phyloP scores from a whole-genome alignment of 2,329 filamentous ascomycete species.

The Claviceps fusiformis region DNA sequence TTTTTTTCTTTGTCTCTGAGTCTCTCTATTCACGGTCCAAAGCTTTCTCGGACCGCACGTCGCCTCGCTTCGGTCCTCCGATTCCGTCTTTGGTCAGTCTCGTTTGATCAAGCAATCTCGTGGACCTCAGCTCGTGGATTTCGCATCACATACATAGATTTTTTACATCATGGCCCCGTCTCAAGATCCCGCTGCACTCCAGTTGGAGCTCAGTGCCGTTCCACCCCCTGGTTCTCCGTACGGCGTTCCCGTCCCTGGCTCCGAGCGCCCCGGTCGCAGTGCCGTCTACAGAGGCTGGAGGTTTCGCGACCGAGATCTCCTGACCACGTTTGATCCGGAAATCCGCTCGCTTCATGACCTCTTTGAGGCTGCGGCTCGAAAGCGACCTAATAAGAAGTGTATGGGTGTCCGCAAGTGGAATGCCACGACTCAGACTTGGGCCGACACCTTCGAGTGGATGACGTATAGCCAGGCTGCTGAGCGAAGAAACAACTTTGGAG shows the following conservation, averaged over 20 bases:
- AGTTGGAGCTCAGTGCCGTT: slow-evolving; percentile 41
- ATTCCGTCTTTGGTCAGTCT: background rate
- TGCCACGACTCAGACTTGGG: slow-evolving; percentile 55
- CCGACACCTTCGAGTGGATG: slow-evolving; percentile 67
- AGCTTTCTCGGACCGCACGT: background rate
- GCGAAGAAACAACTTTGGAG: slow-evolving; percentile 72
- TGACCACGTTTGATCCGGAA: slow-evolving; percentile 59
- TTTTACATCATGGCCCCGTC: slow-evolving; percentile 17
- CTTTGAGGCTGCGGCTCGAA: slow-evolving; percentile 56
- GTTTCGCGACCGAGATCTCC: slow-evolving; percentile 54
- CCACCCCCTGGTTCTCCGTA: slow-evolving; percentile 68
- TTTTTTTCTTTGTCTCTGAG: too few species aligned
- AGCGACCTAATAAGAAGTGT: slow-evolving; percentile 54
- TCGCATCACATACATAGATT: background rate
- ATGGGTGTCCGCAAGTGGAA: slow-evolving; percentile 75
- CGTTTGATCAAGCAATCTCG: slow-evolving; percentile 1
- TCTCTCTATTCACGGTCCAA: background rate
- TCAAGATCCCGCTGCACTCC: slow-evolving; percentile 23
- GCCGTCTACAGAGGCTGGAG: slow-evolving; percentile 75
- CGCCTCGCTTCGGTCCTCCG: background rate
- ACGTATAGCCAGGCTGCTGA: slow-evolving; percentile 68
- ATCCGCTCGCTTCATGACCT: slow-evolving; percentile 64
- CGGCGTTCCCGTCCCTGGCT: slow-evolving; percentile 62
- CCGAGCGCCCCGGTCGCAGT: slow-evolving; percentile 57
- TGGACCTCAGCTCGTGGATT: background rate